Percentiles rank a stretch among this genome's conserved stretches.
These are phyloP conservation scores for Microdochium paspali DNA, from an alignment of 2,329 filamentous ascomycete species.

Conservation along the genomic window DNA sequence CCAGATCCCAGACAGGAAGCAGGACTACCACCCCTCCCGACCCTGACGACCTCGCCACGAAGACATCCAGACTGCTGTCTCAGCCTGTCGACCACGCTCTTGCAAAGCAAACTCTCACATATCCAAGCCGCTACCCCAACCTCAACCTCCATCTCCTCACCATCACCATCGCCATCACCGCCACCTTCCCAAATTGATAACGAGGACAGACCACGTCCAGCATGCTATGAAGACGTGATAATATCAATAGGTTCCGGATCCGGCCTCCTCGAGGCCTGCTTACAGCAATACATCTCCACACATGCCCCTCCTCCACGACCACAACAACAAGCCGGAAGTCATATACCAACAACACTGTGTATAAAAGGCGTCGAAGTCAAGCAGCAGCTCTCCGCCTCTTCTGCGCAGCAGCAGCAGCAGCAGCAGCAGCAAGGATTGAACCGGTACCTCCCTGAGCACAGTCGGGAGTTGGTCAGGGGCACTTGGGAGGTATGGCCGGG, in stretches of 20 bases:
- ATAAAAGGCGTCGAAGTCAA: neutral
- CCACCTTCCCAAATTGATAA: neutral
- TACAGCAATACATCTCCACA: neutral
- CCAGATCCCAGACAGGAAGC: no score
- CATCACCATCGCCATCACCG: neutral
- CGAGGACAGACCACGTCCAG: no score
- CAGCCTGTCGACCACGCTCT: neutral
- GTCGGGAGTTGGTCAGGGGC: neutral
- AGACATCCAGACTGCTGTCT: constrained; percentile 1
- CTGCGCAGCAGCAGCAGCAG: neutral
- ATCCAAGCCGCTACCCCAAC: neutral
- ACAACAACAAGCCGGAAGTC: no score
- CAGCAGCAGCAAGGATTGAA: neutral
- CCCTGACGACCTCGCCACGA: neutral
- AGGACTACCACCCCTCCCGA: neutral
- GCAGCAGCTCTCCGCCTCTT: neutral
- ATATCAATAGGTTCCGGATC: neutral
- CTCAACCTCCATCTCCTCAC: neutral
- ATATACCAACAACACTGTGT: no score
- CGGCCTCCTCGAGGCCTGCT: neutral
- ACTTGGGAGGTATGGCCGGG: neutral
- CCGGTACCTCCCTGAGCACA: neutral
- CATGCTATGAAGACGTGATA: neutral
- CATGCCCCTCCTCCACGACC: no score
- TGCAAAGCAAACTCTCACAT: neutral